Conservation (phyloP, 2,329 filamentous ascomycete species). For the Pseudogymnoascus sp. region DNA sequence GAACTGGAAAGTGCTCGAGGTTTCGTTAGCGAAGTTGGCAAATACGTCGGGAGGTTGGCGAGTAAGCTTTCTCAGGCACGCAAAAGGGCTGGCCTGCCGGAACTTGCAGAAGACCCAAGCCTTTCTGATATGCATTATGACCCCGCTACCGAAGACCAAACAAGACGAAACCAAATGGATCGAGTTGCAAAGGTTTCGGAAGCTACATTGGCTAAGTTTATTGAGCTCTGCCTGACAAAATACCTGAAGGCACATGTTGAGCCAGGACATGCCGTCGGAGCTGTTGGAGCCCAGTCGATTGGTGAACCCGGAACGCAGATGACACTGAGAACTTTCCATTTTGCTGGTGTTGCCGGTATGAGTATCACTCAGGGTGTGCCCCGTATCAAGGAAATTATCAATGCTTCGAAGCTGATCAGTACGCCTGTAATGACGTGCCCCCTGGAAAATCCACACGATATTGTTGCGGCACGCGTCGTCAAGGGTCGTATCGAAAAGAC, state of each 20-base stretch:
- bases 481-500: slow-evolving; percentile 95
- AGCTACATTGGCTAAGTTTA: slow-evolving; percentile 66
- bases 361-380: slow-evolving; percentile 98
- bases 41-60: slow-evolving; percentile 60
- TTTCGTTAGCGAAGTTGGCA: slow-evolving; percentile 72
- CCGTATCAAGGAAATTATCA: slow-evolving; percentile 99
- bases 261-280: slow-evolving; percentile 90
- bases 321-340: slow-evolving; percentile 99
- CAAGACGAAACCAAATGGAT: slow-evolving; percentile 39
- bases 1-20: slow-evolving; percentile 75
- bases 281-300: slow-evolving; percentile 94
- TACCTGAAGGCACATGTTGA: slow-evolving; percentile 88
- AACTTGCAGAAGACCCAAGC: slow-evolving; percentile 33
- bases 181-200: slow-evolving; percentile 78
- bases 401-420: slow-evolving; percentile 87
- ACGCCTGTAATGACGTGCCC: slow-evolving; percentile 90
- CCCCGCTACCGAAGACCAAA: slow-evolving; percentile 24
- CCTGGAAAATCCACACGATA: slow-evolving; percentile 65
- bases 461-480: slow-evolving; percentile 79
- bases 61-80: slow-evolving; percentile 51
- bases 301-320: slow-evolving; percentile 98
- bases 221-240: slow-evolving; percentile 76
- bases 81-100: slow-evolving; percentile 43
- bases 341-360: slow-evolving; percentile 98
- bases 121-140: slow-evolving; percentile 24